Base-by-base conservation (phyloP, 116 monocot genomes). In the Thalassia testudinum region DNA sequence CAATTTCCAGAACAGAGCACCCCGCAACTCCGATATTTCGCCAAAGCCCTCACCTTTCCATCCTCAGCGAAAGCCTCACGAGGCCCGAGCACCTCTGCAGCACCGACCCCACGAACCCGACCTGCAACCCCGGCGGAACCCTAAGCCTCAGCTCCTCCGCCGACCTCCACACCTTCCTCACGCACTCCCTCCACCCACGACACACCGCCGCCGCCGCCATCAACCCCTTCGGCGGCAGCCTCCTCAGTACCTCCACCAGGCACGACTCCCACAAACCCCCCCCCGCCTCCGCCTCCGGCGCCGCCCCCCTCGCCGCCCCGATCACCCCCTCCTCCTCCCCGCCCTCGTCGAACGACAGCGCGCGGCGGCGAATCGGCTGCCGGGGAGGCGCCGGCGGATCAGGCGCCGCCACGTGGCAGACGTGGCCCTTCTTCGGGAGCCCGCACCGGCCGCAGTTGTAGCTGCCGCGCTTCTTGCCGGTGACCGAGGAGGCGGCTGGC, bases 401-500 rank as follows among this genome's bases (percentile, higher is more conserved):
- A 8, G 68, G 27, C 42, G 50, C 21, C 26, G 60, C 22, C 24
- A 58, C 18, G 20, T 37, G 29, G 72, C 97, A 97, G 45, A 82
- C 68, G 65, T 97, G 97, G 55, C 97, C 97, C 66, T 82, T 85
- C 71, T 97, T 97, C 5, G 89, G 97, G 26, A 74, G 76, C 29
- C 97, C 97, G 53, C 97, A 97, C 11, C 89, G 85, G 49, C 97
- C 97, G 56, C 97, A 97, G 82, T 89, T 97, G 69, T 97, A 97
- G 75, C 63, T 97, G 37, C 97, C 97, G 12, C 89, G 85, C 52
- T 77, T 70, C 75, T 97, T 97, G 23, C 52, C 58, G 45, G 50
- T 2, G 38, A 43, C 50, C 42, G 66, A 26, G 49, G 54, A 24
- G 50, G 70, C 16, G 60, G 65, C 10, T 17, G 63, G 34, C 2